Evolutionary conservation across 1,284 basidiomycete genomes (phyloP), one percentile per base, ranked within the genome.

Genomic region (Bjerkandera adusta): DNA sequence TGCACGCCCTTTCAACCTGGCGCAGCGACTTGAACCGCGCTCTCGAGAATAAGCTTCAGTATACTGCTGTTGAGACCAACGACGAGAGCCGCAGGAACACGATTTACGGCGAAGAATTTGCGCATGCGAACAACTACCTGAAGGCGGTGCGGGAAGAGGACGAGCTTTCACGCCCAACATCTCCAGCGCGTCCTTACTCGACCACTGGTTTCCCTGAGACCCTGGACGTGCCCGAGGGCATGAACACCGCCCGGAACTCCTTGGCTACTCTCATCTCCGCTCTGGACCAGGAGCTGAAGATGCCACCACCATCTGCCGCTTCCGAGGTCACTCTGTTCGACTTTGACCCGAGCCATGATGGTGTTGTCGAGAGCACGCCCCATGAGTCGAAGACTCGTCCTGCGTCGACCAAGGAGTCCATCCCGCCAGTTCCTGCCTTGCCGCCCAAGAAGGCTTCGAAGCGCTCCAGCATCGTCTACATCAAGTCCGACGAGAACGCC

Each of bases 241-340:
- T 75, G 25, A 68, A 75, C 52, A 75, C 70, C 34, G 73, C 74
- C 21, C 76, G 76, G 45, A 72, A 70, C 18, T 84, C 81, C 0
- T 50, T 81, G 15, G 64, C 64, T 34, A 77, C 73, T 12, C 59
- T 76, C 35, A 65, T 68, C 52, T 65, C 60, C 5, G 65, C 65
- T 4, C 57, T 69, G 13, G 66, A 67, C 50, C 58, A 63, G 43
- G 61, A 62, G 47, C 52, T 63, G 15, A 52, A 54, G 41, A 46
- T 60, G 32, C 53, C 39, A 57, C 21, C 18, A 10, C 69, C 72
- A 10, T 83, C 79, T 13, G 75, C 81, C 7, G 72, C 77, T 5
- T 83, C 82, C 13, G 79, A 76, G 15, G 69, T 71, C 13, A 81
- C 80, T 1, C 63, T 84, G 26, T 83, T 82, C 53, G 81, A 85